Base-by-base conservation (phyloP, 2,329 filamentous ascomycete species). In the Fusarium beomiforme region DNA sequence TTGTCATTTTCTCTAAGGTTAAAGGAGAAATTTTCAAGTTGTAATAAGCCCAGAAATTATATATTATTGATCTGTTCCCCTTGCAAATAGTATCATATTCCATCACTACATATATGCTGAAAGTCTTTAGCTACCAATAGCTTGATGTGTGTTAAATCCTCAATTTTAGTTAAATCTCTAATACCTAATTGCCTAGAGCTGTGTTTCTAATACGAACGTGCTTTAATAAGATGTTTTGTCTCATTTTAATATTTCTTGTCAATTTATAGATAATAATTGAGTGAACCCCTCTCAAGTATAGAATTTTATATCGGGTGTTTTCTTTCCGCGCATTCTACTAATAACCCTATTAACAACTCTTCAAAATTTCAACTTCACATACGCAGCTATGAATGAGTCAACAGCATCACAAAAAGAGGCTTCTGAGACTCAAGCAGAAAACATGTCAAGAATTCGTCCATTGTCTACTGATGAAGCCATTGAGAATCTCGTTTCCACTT, bases 401-500 rank as follows among this genome's bases (percentile, higher is more conserved):
- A 8, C 36, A 4, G 37, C n/a, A 17, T 33, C 44, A 10, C 59
- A 64, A 50, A 24, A 16, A 21, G 26, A 5, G 8, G 7, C 7
- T 3, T 8, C 47, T 19, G 26, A 19, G 9, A 12, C 2, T 5
- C 39, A 47, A 13, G 5, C 37, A 46, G 29, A 26, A 26, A 3
- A 23, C 1, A 33, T 13, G 6, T 8, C 43, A n/a, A 24, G 9
- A 37, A 69, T 60, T 7, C n/a, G 53, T 4, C 14, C 46, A 19
- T 34, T 54, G 10, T 12, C 44, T 24, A 34, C 64, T 21, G 60
- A 78, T 19, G 51, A 67, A 16, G 71, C 78, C n/a, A 63, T 82
- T 4, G 58, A 68, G 19, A 75, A 88, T 62, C 85, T 94, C 24
- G 87, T 95, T 69, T 85, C 83, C 14, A 88, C 85, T n/a, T 95